These are phyloP conservation scores for Diaporthe citrichinensis DNA, from an alignment of 2,329 filamentous ascomycete species.

Conservation along the genomic window DNA sequence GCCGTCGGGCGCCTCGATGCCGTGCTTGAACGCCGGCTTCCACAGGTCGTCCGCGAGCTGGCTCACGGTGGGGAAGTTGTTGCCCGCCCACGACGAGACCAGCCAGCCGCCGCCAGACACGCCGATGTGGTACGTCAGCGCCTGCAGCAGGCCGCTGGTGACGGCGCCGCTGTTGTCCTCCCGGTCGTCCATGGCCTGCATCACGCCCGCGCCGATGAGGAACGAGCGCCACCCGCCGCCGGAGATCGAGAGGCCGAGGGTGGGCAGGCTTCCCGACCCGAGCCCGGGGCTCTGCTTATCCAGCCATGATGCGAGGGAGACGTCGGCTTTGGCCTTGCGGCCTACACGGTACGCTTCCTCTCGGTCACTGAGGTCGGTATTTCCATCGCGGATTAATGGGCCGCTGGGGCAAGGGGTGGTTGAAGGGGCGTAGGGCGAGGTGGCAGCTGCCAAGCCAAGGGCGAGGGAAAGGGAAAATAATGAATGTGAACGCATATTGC, in stretches of 20 bases:
- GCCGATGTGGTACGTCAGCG: slow-evolving; percentile 26
- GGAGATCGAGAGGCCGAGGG: slow-evolving; percentile 21
- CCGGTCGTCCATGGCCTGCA: slow-evolving; percentile 26
- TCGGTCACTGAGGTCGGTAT: slow-evolving; percentile 4
- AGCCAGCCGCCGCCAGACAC: slow-evolving; percentile 34
- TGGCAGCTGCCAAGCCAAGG: slow-evolving; percentile 7
- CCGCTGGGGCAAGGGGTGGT: slow-evolving; percentile 7
- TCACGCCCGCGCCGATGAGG: slow-evolving; percentile 23
- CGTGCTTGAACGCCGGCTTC: slow-evolving; percentile 6
- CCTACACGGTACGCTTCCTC: slow-evolving; percentile 23
- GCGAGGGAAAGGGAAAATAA: not conserved
- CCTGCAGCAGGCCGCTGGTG: slow-evolving; percentile 25
- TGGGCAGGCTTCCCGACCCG: slow-evolving; percentile 2
- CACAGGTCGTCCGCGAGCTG: slow-evolving; percentile 13
- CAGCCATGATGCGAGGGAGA: not conserved
- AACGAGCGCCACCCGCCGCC: slow-evolving; percentile 33
- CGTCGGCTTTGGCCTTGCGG: slow-evolving; percentile 27
- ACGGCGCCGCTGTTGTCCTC: not conserved
- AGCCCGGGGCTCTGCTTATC: slow-evolving; percentile 25
- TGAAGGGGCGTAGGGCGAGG: slow-evolving; percentile 24
- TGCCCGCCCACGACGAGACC: slow-evolving; percentile 19
- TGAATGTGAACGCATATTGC: slow-evolving; percentile 12
- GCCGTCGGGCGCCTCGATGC: slow-evolving; percentile 9
- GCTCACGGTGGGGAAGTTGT: slow-evolving; percentile 26
- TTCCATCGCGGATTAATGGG: slow-evolving; percentile 12